Conservation (phyloP, 75 land plant species). For the Picea sitchensis region DNA sequence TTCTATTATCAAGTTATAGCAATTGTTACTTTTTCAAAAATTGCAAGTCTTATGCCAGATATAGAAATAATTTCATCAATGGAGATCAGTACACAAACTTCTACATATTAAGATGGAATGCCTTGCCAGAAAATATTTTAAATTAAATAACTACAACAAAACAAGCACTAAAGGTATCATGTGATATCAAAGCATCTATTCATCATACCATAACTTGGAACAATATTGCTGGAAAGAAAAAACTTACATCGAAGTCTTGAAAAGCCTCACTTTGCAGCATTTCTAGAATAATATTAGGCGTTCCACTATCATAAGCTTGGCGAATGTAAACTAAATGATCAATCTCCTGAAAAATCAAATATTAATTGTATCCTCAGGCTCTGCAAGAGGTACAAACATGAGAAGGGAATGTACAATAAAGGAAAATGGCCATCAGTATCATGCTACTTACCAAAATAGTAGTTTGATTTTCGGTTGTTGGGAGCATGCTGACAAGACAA, state of each 20-base stretch:
- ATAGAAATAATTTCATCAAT: not conserved
- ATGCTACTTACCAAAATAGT: constrained; percentile 36
- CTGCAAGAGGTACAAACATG: not conserved
- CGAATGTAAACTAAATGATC: constrained; percentile 82
- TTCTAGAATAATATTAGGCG: constrained; percentile 50
- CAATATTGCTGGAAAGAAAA: not conserved
- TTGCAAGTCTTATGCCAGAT: not conserved
- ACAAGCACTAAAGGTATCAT: not conserved
- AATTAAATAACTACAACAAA: not conserved
- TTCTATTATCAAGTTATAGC: too few species aligned
- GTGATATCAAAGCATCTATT: not conserved
- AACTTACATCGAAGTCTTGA: constrained; percentile 58
- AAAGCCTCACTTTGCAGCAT: constrained; percentile 57
- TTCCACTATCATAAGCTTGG: constrained; percentile 71
- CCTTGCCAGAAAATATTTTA: not conserved
- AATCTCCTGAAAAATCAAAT: constrained; percentile 61
- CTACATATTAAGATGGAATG: not conserved
- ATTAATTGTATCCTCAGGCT: not conserved
- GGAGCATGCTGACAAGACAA: constrained; percentile 74
- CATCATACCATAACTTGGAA: not conserved
- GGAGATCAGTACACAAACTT: not conserved
- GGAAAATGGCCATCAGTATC: not conserved
- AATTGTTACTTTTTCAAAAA: not conserved
- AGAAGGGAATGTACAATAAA: not conserved
- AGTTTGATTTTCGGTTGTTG: constrained; percentile 40